Percentiles rank a stretch among this genome's conserved stretches.
phyloP scores from a whole-genome alignment of 2,329 filamentous ascomycete species.

The Incumbomyces delicatus region DNA sequence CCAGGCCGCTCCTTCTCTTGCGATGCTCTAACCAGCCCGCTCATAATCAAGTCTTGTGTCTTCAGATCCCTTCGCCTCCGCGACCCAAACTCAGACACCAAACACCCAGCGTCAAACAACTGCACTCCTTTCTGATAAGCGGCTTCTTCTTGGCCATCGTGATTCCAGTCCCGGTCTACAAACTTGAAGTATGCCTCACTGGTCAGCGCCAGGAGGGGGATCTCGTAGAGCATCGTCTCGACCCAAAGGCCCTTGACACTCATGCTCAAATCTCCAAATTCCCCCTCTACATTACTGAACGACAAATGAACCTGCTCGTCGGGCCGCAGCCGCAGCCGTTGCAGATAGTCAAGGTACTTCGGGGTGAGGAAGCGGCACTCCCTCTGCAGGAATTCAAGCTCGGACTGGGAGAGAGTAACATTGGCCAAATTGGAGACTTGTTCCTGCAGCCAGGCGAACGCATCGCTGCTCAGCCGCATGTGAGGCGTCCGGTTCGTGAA shows the following conservation, averaged over 20 bases:
- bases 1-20: constrained; percentile 58
- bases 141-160: constrained; percentile 75
- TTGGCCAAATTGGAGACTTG: constrained; percentile 81
- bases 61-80: constrained; percentile 84
- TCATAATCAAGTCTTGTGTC: constrained; percentile 84
- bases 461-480: constrained; percentile 76
- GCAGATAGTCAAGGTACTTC: constrained; percentile 71
- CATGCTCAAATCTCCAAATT: constrained; percentile 66
- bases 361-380: constrained; percentile 72
- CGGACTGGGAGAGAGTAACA: constrained; percentile 67
- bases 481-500: constrained; percentile 94
- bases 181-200: constrained; percentile 98
- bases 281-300: constrained; percentile 55
- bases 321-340: constrained; percentile 70
- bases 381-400: constrained; percentile 66
- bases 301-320: constrained; percentile 65
- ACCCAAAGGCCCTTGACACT: constrained; percentile 75
- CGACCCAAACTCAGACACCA: constrained; percentile 90
- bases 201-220: constrained; percentile 80
- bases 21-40: constrained; percentile 70
- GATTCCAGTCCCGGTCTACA: constrained; percentile 85
- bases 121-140: constrained; percentile 71
- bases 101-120: constrained; percentile 71
- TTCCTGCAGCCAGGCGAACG: constrained; percentile 72
- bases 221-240: constrained; percentile 96